Evolutionary conservation across 345 rosid genomes (phyloP), one percentile per base, ranked within the genome.

Genomic region (Xanthoceras sorbifolium): DNA sequence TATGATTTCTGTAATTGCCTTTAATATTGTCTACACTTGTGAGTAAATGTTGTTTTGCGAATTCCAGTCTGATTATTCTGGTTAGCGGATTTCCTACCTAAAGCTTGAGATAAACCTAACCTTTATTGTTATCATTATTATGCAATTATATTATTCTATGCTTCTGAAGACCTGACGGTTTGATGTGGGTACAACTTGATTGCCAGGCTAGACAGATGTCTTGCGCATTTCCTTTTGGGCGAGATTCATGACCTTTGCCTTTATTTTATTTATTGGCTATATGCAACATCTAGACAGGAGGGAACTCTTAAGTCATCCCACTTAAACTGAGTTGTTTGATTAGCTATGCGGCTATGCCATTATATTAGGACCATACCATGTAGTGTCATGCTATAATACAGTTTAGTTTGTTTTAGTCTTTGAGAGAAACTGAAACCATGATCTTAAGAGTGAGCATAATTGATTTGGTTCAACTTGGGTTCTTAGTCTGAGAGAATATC

Each of bases 231-330:
- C 68, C 68, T 18, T 6, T 6, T 64, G 20, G 71, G 71, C 18
- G 6, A 42, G 31, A 25, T 22, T 20, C 20, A 32, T 28, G n/a
- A 15, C 22, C 36, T 64, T 31, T 60, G 64, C 20, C 40, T 64
- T 67, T 44, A 22, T 25, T 31, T 10, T 26, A 44, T 68, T 12
- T 11, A 12, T 42, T 26, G 20, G 42, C 52, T 3, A n/a, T 23
- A 22, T 67, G 52, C 71, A 42, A 42, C 48, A 65, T 38, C 48
- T 36, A 18, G 28, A 65, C 20, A 8, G 69, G 69, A n/a, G 69
- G 55, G 22, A 12, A 26, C 26, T 23, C 6, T 4, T 26, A 46
- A 40, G 9, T 26, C 57, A 12, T 26, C 10, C 18, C 34, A 42
- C 72, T 25, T 14, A 68, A 68, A 15, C 7, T 44, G 31, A 23